Percentiles rank a stretch among this genome's conserved stretches.
Evolutionary conservation across 2,329 filamentous ascomycete genomes (phyloP).

Genomic region (Byssothecium circinans): DNA sequence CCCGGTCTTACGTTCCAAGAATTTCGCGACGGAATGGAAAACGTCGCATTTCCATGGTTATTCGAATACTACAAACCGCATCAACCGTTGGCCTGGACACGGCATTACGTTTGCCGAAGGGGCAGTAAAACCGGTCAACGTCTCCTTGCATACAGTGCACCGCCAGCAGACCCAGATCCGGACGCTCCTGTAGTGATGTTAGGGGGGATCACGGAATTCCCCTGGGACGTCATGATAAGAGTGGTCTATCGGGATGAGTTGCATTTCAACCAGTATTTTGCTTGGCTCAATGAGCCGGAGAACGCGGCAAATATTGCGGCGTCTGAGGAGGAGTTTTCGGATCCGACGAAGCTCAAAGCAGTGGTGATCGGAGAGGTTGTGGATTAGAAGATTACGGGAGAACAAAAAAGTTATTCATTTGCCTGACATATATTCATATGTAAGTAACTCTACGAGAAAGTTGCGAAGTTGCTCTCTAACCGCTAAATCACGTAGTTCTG

Average conservation of each 20-base stretch:
- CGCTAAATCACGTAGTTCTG: no score
- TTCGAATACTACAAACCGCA: neutral
- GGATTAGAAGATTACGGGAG: neutral
- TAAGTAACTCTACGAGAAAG: neutral
- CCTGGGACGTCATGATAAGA: conserved; percentile 9
- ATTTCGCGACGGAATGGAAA: conserved; percentile 8
- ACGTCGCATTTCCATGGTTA: conserved; percentile 4
- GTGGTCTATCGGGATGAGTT: conserved; percentile 9
- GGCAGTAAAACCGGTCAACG: neutral
- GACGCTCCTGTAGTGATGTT: conserved; percentile 7
- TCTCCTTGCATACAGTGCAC: neutral
- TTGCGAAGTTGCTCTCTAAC: no score
- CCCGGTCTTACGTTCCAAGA: conserved; percentile 1
- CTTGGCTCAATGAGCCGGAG: conserved; percentile 6
- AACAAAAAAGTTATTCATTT: neutral
- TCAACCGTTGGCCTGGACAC: conserved; percentile 3
- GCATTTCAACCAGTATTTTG: conserved; percentile 13
- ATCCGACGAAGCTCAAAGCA: conserved; percentile 6
- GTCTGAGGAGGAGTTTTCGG: conserved; percentile 7
- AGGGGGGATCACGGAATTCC: conserved; percentile 4
- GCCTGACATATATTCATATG: neutral
- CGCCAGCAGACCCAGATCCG: neutral
- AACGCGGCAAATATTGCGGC: conserved; percentile 3
- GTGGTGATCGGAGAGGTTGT: conserved; percentile 12
- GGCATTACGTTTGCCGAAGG: conserved; percentile 8